Conservation (phyloP, 2,329 filamentous ascomycete genomes). For the Pyricularia sp. region DNA sequence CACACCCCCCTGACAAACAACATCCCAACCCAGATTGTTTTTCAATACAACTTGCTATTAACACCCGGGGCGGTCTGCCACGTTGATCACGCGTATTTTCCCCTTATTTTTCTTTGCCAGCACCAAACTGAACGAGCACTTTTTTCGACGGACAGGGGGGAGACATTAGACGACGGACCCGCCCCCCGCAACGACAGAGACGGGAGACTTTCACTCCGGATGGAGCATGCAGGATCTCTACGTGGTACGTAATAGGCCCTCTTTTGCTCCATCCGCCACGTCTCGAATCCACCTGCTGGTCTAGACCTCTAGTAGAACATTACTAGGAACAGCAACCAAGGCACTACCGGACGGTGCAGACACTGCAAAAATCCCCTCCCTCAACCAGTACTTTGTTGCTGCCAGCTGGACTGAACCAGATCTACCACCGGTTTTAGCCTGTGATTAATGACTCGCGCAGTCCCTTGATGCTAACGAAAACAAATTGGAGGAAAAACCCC, state of each 20-base stretch:
- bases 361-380: too few relatives aligned
- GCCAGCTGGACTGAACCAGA: too few relatives aligned
- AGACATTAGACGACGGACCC: neutral
- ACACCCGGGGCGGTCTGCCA: neutral
- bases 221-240: neutral
- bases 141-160: neutral
- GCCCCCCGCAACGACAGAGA: neutral
- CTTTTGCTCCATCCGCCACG: neutral
- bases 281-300: neutral
- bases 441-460: neutral
- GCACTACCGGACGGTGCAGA: neutral
- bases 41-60: too few relatives aligned
- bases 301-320: neutral
- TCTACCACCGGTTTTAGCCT: neutral
- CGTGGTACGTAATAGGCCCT: too few relatives aligned
- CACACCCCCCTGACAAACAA: too few relatives aligned
- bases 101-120: too few relatives aligned
- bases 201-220: neutral
- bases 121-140: neutral
- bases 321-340: neutral
- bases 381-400: too few relatives aligned
- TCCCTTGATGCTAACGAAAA: neutral
- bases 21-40: too few relatives aligned
- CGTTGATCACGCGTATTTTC: neutral
- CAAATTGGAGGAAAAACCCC: too few relatives aligned